Base-by-base conservation (phyloP, 192 early-diverging fungal genomes). In the Thamnidium elegans region DNA sequence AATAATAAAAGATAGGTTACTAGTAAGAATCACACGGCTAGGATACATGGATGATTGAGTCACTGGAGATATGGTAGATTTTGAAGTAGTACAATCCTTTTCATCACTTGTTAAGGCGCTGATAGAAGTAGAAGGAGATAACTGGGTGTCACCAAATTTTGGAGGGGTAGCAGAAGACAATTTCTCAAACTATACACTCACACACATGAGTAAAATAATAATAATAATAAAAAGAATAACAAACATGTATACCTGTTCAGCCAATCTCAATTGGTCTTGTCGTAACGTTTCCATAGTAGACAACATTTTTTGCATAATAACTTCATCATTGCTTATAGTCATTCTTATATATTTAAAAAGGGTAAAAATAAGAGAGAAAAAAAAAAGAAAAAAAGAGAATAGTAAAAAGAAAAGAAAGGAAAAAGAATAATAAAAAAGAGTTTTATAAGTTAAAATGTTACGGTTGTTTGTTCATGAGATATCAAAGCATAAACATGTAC, bases 21-120 rank as follows among this genome's bases (percentile, higher is more conserved):
- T 76, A 17, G 71, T 79, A 15, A 76, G 64, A 65, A 79, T 77
- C 19, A 77, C 71, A 56, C 71, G 69, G 17, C 58, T 54, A 23
- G 71, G 46, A 51, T 76, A 76, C 48, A 68, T 39, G 10, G 60
- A 48, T n/a, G 30, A 31, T 34, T 39, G 36, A 4, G 36, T 39
- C 7, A 6, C 36, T 9, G 36, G 36, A 39, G 36, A 39, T 9
- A 10, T 6, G 7, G 36, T 44, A 20, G 14, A 19, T 20, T 17
- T 21, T 39, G 56, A 5, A 17, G 32, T 42, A 10, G 15, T 4
- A 9, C n/a, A 17, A 20, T 42, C 36, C 5, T 39, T 1, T 6
- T 1, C 36, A 8, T n/a, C 19, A 20, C 10, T 34, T 43, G 56
- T 7, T 39, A n/a, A 26, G 3, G 6, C 42, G 2, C 15, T 43